Evolutionary conservation across 2,329 filamentous ascomycete genomes (phyloP), one percentile per base, ranked within the genome.

Genomic region (Didymella pomorum): DNA sequence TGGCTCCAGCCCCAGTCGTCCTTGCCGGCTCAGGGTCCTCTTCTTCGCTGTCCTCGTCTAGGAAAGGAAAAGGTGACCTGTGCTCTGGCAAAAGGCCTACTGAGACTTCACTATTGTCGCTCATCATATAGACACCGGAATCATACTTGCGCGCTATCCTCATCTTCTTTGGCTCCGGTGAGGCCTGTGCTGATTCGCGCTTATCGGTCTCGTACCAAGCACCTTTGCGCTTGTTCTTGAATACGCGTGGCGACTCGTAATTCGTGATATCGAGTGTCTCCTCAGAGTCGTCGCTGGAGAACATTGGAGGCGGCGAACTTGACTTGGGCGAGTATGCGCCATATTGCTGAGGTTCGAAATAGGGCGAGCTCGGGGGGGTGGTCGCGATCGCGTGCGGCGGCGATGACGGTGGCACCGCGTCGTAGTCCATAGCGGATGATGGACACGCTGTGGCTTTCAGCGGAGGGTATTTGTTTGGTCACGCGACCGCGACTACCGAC

Each of bases 201-300:
- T 52, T 63, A 35, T 69, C 68, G 1, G 49, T 48, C 16, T 61
- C 59, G 63, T 69, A 75, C 74, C 74, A 76, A 11, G 69, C 56
- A 46, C 72, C 72, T 50, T 65, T 66, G 49, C 68, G 68, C 52
- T 76, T 76, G 42, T 72, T 65, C 60, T 76, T 76, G 52, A 63
- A 57, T 20, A 71, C 65, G 18, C 74, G 71, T 6, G 71, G 73
- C 1, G 71, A 69, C 28, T 70, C 59, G 45, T 76, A 76, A 37
- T 75, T 74, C 28, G 61, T 60, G 16, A 72, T 60, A 37, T 75
- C 74, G 3, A 64, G 68, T 2, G 63, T 68, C 21, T 72, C 71
- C 4, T 61, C 56, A 1, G 73, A 70, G 28, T 70, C 72, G 35
- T 75, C 71, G 33, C 71, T 74, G 18, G 74, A 76, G 58, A 76